Base-by-base conservation (phyloP, 2,329 filamentous ascomycete species). In the Neonectria neomacrospora region DNA sequence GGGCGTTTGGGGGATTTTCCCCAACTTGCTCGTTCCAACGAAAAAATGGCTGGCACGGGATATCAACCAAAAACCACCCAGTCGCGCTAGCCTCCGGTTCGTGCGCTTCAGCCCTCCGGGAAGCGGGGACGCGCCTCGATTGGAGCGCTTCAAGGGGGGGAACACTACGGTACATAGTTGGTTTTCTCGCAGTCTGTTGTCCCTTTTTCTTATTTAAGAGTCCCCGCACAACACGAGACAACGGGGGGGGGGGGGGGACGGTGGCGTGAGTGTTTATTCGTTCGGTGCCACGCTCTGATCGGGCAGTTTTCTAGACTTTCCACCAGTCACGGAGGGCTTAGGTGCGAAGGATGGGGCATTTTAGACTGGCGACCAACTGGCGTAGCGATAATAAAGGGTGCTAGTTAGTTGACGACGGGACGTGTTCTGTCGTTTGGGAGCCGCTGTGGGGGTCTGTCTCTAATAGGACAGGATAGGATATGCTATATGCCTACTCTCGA, bases 121-220 rank as follows among this genome's bases (percentile, higher is more conserved):
- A 23, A 22, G n/a, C 22, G 34, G 18, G 16, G 34, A 37, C 34
- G 32, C 23, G 10, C 12, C 18, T 32, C 50, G 37, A 68, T 67
- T 68, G 67, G 67, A 58, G 67, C 67, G 67, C 67, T 67, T 68
- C n/a, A 30, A n/a, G 34, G 20, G 23, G 12, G 42, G 34, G 8
- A 16, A 37, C 7, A 54, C 39, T 28, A 34, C 50, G 30, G 47
- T n/a, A n/a, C n/a, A n/a, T 37, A 26, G 30, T 60, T 26, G 28
- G 23, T 18, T 20, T 54, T 42, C 47, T 55, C 28, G 23, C 22
- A 22, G 28, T 23, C 18, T 18, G 18, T 18, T 16, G n/a, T n/a
- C n/a, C n/a, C 10, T 9, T 18, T 9, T 20, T 16, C 39, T 9
- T 9, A 4, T 18, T n/a, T 10, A 6, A 4, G 1, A 8, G 39